A percentile compares a stretch with the other conserved stretches of the same genome.
These are phyloP conservation scores for Aureobasidium sp. DNA, from an alignment of 2,329 filamentous ascomycete species.

Conservation along the genomic window DNA sequence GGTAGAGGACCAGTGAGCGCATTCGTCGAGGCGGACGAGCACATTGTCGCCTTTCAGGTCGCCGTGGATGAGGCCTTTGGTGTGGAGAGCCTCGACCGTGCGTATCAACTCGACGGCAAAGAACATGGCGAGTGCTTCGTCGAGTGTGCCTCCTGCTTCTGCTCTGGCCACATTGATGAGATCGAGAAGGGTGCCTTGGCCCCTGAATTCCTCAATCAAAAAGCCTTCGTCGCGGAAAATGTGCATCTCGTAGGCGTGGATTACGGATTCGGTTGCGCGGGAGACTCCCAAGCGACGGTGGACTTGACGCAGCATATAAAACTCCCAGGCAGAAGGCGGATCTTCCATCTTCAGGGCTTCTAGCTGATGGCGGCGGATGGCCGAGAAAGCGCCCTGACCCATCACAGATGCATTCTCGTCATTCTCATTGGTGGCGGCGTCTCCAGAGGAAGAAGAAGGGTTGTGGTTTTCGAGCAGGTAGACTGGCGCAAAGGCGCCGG, in stretches of 20 bases:
- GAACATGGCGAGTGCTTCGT: constrained; percentile 90
- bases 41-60: constrained; percentile 96
- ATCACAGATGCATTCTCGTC: constrained; percentile 44
- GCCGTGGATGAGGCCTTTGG: constrained; percentile 74
- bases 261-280: constrained; percentile 68
- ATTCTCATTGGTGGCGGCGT: constrained; percentile 39
- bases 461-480: constrained; percentile 71
- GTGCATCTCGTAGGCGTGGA: constrained; percentile 83
- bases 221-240: constrained; percentile 87
- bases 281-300: constrained; percentile 64
- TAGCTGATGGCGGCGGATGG: constrained; percentile 48
- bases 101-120: constrained; percentile 87
- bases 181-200: constrained; percentile 90
- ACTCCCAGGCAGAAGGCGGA: constrained; percentile 87
- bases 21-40: constrained; percentile 69
- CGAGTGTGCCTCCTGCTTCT: constrained; percentile 56
- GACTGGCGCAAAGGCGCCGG: constrained; percentile 90
- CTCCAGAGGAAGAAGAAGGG: constrained; percentile 3
- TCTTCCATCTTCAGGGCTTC: constrained; percentile 95
- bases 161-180: constrained; percentile 79
- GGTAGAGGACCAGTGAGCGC: constrained; percentile 46
- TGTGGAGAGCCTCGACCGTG: constrained; percentile 79
- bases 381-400: constrained; percentile 56
- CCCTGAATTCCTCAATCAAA: constrained; percentile 77
- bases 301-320: constrained; percentile 84